Percentiles rank a stretch among this genome's conserved stretches.
These are phyloP conservation scores for Quercus aquifolioides DNA, from an alignment of 306 rosid genomes.

Conservation along the genomic window DNA sequence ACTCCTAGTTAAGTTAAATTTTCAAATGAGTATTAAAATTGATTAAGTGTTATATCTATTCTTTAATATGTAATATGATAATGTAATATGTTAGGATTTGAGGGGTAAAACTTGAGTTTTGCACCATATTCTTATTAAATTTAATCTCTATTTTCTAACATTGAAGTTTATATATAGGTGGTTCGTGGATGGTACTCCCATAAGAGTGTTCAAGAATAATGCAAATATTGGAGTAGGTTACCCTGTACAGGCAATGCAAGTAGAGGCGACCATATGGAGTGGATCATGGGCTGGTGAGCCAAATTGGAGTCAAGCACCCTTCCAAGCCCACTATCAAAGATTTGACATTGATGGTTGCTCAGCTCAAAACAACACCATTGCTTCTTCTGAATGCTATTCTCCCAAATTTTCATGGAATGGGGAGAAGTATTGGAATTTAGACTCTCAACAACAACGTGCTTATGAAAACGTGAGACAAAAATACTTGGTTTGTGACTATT, in stretches of 20 bases:
- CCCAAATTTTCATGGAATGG: constrained; percentile 21
- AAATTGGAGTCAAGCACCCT: constrained; percentile 26
- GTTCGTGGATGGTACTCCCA: constrained; percentile 17
- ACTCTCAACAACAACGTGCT: neutral
- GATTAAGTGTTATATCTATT: too few species aligned
- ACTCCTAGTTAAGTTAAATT: fast-evolving
- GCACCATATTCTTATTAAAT: too few species aligned
- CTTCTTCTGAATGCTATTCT: neutral
- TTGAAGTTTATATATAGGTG: constrained; percentile 2
- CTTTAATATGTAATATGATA: too few species aligned
- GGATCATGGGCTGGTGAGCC: constrained; percentile 19
- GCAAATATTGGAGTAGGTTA: constrained; percentile 7
- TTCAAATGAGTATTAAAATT: too few species aligned
- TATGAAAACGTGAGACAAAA: neutral
- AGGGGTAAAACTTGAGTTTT: fast-evolving
- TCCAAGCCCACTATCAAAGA: constrained; percentile 15
- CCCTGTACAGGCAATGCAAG: constrained; percentile 12
- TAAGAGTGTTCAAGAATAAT: constrained; percentile 25
- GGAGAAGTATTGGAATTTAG: neutral
- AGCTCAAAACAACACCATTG: too few species aligned
- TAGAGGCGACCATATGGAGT: constrained; percentile 27
- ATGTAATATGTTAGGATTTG: fast-evolving
- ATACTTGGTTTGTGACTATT: neutral
- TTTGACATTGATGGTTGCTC: constrained; percentile 14
- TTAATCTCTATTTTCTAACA: neutral